phyloP scores from a whole-genome alignment of 768 basidiomycete species.

The Phallus indusiatus region DNA sequence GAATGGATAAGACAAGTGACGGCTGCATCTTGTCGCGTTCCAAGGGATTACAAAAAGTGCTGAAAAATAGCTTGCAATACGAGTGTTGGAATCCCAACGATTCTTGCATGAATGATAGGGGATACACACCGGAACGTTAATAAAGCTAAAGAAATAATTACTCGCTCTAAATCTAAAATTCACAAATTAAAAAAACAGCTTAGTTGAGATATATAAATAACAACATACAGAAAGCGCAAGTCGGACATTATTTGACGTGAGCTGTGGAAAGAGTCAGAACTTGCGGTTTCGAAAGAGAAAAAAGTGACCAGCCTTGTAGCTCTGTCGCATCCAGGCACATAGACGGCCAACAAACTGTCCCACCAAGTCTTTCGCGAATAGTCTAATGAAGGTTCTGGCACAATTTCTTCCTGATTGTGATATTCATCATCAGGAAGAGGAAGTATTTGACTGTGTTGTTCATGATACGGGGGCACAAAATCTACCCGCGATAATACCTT shows the following conservation, averaged over 20 bases:
- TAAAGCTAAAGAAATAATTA: constrained; percentile 59
- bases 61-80: constrained; percentile 32
- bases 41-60: constrained; percentile 41
- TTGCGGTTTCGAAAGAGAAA: background rate
- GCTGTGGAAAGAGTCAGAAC: background rate
- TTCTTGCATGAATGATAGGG: constrained; percentile 1
- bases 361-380: constrained; percentile 73
- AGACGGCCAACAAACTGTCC: constrained; percentile 44
- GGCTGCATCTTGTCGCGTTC: constrained; percentile 55
- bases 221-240: constrained; percentile 41
- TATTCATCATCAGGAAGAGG: constrained; percentile 1
- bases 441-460: background rate
- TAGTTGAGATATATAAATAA: constrained; percentile 3
- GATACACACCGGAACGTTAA: constrained; percentile 33
- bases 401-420: constrained; percentile 21
- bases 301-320: constrained; percentile 26
- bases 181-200: background rate
- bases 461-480: background rate
- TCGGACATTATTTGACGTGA: constrained; percentile 25
- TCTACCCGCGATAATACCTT: too few species aligned
- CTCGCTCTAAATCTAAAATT: constrained; percentile 52
- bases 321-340: constrained; percentile 31
- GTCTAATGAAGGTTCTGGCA: constrained; percentile 49
- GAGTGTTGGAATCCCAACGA: background rate
- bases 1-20: constrained; percentile 53